Percentiles rank a stretch among this genome's conserved stretches.
Conservation (phyloP, 2,329 filamentous ascomycete species). For the Sporothrix humicola region DNA sequence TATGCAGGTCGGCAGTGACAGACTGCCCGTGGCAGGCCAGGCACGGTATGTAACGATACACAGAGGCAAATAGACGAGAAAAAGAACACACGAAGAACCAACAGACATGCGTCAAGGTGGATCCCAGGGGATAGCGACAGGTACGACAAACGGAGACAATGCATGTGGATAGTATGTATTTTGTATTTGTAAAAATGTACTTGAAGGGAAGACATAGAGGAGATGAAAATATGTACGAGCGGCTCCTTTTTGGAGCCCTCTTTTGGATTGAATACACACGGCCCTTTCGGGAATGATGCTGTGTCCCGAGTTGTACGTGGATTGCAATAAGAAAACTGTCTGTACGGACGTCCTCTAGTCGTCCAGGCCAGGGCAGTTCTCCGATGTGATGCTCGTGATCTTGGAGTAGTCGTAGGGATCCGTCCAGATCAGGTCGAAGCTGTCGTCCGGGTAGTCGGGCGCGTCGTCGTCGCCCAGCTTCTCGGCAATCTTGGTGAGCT, state of each 20-base stretch:
- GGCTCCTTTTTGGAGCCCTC: neutral
- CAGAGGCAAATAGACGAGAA: neutral
- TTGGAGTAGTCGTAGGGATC: conserved; percentile 56
- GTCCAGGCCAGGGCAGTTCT: conserved; percentile 62
- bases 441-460: conserved; percentile 56
- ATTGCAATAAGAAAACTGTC: neutral
- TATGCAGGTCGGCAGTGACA: too few relatives aligned
- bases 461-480: conserved; percentile 57
- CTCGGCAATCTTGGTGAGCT: conserved; percentile 57
- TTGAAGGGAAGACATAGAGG: too few relatives aligned
- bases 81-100: neutral
- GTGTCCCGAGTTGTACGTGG: neutral
- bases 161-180: neutral
- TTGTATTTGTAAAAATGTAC: neutral
- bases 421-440: conserved; percentile 64
- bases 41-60: conserved; percentile 5
- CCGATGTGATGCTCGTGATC: conserved; percentile 54
- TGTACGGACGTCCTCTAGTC: conserved; percentile 19
- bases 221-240: neutral
- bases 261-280: neutral
- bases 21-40: neutral
- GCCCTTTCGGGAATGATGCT: conserved; percentile 2
- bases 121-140: too few relatives aligned
- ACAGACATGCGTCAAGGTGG: too few relatives aligned
- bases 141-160: too few relatives aligned